Evolutionary conservation across 2,329 filamentous ascomycete species (phyloP).

Genomic region (Stemphylium lycopersici): DNA sequence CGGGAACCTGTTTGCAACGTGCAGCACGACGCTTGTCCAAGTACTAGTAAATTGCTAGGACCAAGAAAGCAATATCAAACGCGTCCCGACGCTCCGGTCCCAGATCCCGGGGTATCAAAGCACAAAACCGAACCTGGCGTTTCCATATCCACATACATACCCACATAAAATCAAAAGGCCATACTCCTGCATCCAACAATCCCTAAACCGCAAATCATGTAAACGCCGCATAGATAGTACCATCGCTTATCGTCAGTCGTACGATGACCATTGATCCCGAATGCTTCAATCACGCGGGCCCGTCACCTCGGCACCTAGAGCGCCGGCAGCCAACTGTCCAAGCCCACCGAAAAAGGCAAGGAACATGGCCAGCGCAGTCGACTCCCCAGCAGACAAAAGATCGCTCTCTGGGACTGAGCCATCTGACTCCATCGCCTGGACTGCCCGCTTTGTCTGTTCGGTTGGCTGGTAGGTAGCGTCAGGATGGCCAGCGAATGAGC

Average conservation of each 20-base stretch:
- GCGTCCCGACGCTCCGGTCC: background rate
- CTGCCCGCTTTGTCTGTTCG: slow-evolving; percentile 23
- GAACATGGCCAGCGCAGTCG: slow-evolving; percentile 44
- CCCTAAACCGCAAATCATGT: background rate
- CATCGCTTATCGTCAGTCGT: background rate
- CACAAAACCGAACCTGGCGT: background rate
- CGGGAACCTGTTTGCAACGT: background rate
- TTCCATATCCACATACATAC: background rate
- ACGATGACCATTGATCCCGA: background rate
- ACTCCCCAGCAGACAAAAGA: slow-evolving; percentile 42
- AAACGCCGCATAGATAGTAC: background rate
- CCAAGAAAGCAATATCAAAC: slow-evolving; percentile 8
- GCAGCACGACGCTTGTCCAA: background rate
- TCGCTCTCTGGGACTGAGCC: slow-evolving; percentile 34
- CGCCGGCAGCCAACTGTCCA: slow-evolving; percentile 40
- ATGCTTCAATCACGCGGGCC: slow-evolving; percentile 22
- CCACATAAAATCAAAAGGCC: background rate
- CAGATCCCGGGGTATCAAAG: background rate
- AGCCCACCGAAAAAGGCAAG: slow-evolving; percentile 44
- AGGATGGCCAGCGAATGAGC: slow-evolving; percentile 20
- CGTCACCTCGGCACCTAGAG: slow-evolving; percentile 46
- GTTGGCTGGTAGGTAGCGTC: slow-evolving; percentile 39
- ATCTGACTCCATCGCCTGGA: slow-evolving; percentile 39
- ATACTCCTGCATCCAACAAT: background rate
- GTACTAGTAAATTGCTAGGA: background rate